Base-by-base conservation (phyloP, 2,329 filamentous ascomycete species). In the Fusarium lyarnte region DNA sequence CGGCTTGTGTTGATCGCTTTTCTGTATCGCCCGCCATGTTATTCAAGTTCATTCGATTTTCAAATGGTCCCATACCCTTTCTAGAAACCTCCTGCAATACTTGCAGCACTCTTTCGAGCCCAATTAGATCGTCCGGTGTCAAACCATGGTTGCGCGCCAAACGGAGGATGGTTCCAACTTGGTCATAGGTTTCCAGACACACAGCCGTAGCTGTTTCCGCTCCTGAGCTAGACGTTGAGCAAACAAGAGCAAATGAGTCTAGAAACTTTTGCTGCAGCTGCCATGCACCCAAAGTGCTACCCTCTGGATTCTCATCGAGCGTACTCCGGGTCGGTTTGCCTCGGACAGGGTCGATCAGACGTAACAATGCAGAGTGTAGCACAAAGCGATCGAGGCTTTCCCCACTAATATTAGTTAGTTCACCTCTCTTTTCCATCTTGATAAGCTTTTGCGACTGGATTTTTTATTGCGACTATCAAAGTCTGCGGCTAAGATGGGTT, bases 231-330 rank as follows among this genome's bases (percentile, higher is more conserved):
- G 77, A 73, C 0, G 74, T 79, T 12, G 79, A 76, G 58, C 74
- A 80, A 10, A 81, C 63, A 29, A 81, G 66, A 3, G 79, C 79
- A 47, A 81, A 79, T 14, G 79, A 80, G 62, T 81, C 79, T 2
- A 80, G 76, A 29, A 81, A 81, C 38, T 79, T 81, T 49, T 77
- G 73, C 39, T 74, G 72, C 2, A 75, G 67, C 16, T 75, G 58
- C 39, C 70, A 35, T 14, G 33, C 6, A 21, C n/a, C 46, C n/a
- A 29, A 21, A 21, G 25, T 17, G 16, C 10, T 23, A 3, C 31
- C 27, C 19, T 69, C 43, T 21, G 65, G 60, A 10, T 59, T 39
- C 14, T 25, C 49, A 21, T 71, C 65, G 8, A 66, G 36, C 16
- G 33, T 53, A 16, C 39, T 35, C 19, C 42, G 58, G 12, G 60